Base-by-base conservation (phyloP, 2,329 filamentous ascomycete genomes). In the Aspergillus ochraceus region DNA sequence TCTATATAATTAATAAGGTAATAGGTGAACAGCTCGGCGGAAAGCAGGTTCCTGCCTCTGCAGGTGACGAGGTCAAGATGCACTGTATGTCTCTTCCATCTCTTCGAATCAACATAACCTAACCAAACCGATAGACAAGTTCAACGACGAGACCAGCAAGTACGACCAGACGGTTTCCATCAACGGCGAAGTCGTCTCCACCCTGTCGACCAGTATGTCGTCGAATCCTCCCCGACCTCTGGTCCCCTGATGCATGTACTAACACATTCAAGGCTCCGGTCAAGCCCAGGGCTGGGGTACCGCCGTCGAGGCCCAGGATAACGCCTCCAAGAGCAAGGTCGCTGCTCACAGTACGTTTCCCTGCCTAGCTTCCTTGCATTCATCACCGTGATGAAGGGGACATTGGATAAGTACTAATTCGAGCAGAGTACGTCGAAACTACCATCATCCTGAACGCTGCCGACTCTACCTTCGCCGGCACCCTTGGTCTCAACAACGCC, bases 221-320 rank as follows among this genome's bases (percentile, higher is more conserved):
- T 9, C 17, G 9, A 36, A 22, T 14, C 10, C 26, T 20, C 20
- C n/a, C n/a, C 3, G n/a, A 3, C 30, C 22, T 17, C 26, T 29
- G 2, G 5, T 36, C 12, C 32, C 11, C n/a, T 6, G 6, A 42
- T n/a, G 2, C 0, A 42, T n/a, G 12, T 0, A 54, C 55, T 59
- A 24, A 63, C n/a, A 11, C 3, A 0, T n/a, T 1, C 20, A 67
- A 68, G 69, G 55, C 14, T 72, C 69, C 24, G 71, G 71, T 1
- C 49, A 72, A 9, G 71, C 71, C 6, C 64, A 73, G 49, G 71
- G 71, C 19, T 74, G 69, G 67, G 71, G 71, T 14, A 73, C 71
- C 0, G 71, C 72, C 10, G 70, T 71, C 2, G 71, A 74, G 51
- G 73, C 71, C 53, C 70, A 73, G 61, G 70, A 68, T 14, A 56